Base-by-base conservation (phyloP, 345 rosid species). In the Euphorbia pulcherrima region DNA sequence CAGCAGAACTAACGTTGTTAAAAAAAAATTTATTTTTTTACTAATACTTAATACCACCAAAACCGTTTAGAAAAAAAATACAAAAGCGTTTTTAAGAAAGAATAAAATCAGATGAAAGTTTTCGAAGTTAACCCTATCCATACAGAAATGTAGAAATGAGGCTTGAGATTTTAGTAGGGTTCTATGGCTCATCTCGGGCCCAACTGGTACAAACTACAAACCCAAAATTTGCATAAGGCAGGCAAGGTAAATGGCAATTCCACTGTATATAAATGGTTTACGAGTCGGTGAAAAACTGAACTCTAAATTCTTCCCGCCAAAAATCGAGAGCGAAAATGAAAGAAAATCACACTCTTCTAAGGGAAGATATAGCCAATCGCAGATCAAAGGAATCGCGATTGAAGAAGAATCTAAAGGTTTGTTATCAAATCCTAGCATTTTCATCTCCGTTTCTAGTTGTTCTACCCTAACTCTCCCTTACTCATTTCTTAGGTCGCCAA, bases 401-500 rank as follows among this genome's bases (percentile, higher is more conserved):
- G 64, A 78, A 78, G 78, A 78, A 72, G 47, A 13, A 66, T 57
- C 67, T 28, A 28, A 77, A 64, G 73, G 76, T 77, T 51, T 57
- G 5, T 27, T 24, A 11, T 18, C 40, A 11, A 59, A 20, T 56
- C 48, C 27, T 8, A 60, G 11, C n/a, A 7, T 51, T 39, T 39
- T 30, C 24, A 17, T 23, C 17, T 35, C 21, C 47, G 24, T 4
- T 3, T 8, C 5, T 35, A 28, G 5, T 4, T 13, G 27, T 9
- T 18, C 16, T 1, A 0, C 12, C 30, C 16, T 23, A 39, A 4
- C 17, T 60, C 35, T 64, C 26, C 9, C n/a, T 64, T 3, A 18
- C 52, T 53, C n/a, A n/a, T 39, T 28, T 17, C 5, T 27, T 51
- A 77, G 84, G 64, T 52, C 1, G 52, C 68, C 0, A 69, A 63